Conservation (phyloP, 805 yeast species). For the Wickerhamiella sergipiensis region DNA sequence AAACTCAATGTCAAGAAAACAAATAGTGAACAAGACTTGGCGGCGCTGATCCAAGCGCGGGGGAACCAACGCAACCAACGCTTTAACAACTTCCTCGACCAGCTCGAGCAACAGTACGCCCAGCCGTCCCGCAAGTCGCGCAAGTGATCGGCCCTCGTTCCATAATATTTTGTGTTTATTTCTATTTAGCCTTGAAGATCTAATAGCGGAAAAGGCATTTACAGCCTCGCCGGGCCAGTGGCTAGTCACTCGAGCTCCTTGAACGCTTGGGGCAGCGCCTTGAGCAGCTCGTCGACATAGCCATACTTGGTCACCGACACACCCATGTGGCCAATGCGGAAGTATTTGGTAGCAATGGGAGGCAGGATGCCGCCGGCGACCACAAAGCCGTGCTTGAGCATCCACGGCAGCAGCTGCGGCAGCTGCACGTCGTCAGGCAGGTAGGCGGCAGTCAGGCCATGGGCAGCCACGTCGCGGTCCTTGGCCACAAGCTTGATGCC, state of each 20-base stretch:
- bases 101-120: constrained; percentile 25
- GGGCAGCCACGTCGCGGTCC: constrained; percentile 51
- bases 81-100: constrained; percentile 18
- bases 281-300: constrained; percentile 39
- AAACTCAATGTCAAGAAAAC: constrained; percentile 28
- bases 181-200: neutral
- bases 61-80: constrained; percentile 14
- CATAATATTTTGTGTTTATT: too few relatives aligned
- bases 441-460: constrained; percentile 76
- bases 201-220: too few relatives aligned
- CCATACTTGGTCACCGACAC: constrained; percentile 50
- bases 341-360: constrained; percentile 65
- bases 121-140: neutral
- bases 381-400: constrained; percentile 53
- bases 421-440: constrained; percentile 66
- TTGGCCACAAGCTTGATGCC: constrained; percentile 63
- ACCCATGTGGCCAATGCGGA: constrained; percentile 96
- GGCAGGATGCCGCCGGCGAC: constrained; percentile 86
- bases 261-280: constrained; percentile 30
- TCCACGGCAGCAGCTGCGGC: constrained; percentile 41
- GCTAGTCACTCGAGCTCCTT: constrained; percentile 1
- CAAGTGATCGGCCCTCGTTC: neutral
- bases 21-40: constrained; percentile 22
- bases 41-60: constrained; percentile 25
- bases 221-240: too few relatives aligned